Conservation (phyloP, 2,329 filamentous ascomycete species). For the Drechslerella coelobrocha region DNA sequence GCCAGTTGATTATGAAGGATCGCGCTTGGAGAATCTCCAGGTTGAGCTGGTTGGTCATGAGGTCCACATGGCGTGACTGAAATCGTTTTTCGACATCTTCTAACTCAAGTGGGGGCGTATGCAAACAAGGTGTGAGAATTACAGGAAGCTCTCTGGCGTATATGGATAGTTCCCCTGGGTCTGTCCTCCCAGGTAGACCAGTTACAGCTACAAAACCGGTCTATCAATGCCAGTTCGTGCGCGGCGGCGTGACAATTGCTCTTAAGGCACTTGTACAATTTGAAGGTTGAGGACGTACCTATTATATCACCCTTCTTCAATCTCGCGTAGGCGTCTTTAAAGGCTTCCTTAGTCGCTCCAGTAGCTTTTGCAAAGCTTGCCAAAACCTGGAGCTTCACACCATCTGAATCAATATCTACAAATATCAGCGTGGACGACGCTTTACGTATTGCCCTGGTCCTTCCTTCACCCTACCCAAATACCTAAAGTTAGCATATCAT, state of each 20-base stretch:
- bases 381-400: conserved; percentile 76
- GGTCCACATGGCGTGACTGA: conserved; percentile 81
- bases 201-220: conserved; percentile 65
- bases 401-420: conserved; percentile 77
- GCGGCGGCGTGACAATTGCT: too few species aligned
- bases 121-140: conserved; percentile 77
- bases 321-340: conserved; percentile 13
- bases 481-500: conserved; percentile 45
- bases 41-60: conserved; percentile 75
- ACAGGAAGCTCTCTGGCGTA: conserved; percentile 71
- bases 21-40: conserved; percentile 76
- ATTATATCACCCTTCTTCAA: conserved; percentile 76
- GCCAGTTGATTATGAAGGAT: conserved; percentile 73
- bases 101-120: conserved; percentile 75
- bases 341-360: neutral
- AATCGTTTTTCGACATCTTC: conserved; percentile 74
- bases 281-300: conserved; percentile 64
- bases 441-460: conserved; percentile 73
- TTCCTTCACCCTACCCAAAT: conserved; percentile 65
- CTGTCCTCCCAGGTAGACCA: conserved; percentile 73
- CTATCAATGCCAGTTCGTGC: conserved; percentile 19
- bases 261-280: conserved; percentile 50
- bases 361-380: conserved; percentile 70
- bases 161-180: conserved; percentile 77
- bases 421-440: conserved; percentile 82